Percentiles rank a stretch among this genome's conserved stretches.
These are phyloP conservation scores for Amoebophrya sp. DNA, from an alignment of 169 alveolate genomes.

Conservation along the genomic window DNA sequence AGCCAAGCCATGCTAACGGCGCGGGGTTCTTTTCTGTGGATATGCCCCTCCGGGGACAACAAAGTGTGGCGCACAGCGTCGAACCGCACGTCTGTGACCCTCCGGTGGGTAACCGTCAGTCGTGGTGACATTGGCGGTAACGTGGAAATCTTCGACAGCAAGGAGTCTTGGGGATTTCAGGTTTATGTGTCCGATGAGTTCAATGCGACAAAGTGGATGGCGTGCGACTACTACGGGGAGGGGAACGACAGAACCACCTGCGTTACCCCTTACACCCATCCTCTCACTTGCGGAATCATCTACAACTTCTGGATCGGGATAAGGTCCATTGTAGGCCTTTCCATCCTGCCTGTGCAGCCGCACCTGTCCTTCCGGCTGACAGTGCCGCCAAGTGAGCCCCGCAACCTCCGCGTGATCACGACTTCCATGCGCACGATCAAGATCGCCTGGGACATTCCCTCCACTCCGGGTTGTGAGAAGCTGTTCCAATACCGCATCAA, in stretches of 20 bases:
- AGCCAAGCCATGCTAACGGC: no score
- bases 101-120: not conserved
- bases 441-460: constrained; percentile 6
- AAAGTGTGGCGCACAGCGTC: not conserved
- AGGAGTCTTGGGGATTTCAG: not conserved
- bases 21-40: no score
- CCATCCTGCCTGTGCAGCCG: not conserved
- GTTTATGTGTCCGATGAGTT: constrained; percentile 8
- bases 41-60: not conserved
- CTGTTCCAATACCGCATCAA: not conserved
- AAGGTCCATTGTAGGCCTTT: not conserved
- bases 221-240: constrained; percentile 2
- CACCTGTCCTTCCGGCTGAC: constrained; percentile 20
- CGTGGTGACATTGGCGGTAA: not conserved
- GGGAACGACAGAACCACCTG: not conserved
- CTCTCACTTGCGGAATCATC: not conserved
- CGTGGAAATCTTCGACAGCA: not conserved
- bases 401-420: not conserved
- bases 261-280: not conserved
- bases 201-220: constrained; percentile 1
- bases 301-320: constrained; percentile 11
- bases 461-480: not conserved
- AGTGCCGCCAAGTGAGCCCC: not conserved
- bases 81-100: not conserved
- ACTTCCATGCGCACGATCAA: not conserved